These are phyloP conservation scores for Penicillium sp. DNA, from an alignment of 2,329 filamentous ascomycete genomes.

Conservation along the genomic window DNA sequence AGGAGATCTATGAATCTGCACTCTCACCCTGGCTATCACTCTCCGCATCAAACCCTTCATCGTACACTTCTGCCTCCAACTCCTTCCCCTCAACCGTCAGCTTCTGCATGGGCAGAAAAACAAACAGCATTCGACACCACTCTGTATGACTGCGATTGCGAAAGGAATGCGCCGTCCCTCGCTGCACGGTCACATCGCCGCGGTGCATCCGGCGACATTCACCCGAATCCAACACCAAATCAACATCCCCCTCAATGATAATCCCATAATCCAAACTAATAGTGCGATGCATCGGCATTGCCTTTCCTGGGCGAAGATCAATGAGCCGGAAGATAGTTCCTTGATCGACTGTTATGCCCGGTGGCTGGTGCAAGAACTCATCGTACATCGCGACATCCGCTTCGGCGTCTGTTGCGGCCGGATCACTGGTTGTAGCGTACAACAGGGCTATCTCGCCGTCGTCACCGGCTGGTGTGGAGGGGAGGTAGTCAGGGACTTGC, in stretches of 20 bases:
- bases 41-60: constrained; percentile 21
- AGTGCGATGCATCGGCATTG: constrained; percentile 40
- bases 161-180: constrained; percentile 35
- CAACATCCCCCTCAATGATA: constrained; percentile 39
- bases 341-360: constrained; percentile 31
- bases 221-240: constrained; percentile 39
- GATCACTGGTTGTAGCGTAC: constrained; percentile 32
- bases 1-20: neutral
- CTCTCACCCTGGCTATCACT: neutral
- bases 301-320: constrained; percentile 35
- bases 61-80: constrained; percentile 49
- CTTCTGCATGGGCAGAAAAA: constrained; percentile 32
- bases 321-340: constrained; percentile 39
- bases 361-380: constrained; percentile 34
- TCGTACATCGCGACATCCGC: constrained; percentile 36
- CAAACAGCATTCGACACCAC: constrained; percentile 36
- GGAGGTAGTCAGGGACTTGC: constrained; percentile 36
- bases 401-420: constrained; percentile 32
- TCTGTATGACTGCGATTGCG: constrained; percentile 26
- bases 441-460: constrained; percentile 34
- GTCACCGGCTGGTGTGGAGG: constrained; percentile 27
- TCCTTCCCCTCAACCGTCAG: constrained; percentile 51
- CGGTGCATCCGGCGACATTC: constrained; percentile 31
- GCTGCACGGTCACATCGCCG: constrained; percentile 39
- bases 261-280: constrained; percentile 41